A percentile compares a stretch with the other conserved stretches of the same genome.
Evolutionary conservation across 441 rosid genomes (phyloP).

Genomic region (Oxalis stricta): DNA sequence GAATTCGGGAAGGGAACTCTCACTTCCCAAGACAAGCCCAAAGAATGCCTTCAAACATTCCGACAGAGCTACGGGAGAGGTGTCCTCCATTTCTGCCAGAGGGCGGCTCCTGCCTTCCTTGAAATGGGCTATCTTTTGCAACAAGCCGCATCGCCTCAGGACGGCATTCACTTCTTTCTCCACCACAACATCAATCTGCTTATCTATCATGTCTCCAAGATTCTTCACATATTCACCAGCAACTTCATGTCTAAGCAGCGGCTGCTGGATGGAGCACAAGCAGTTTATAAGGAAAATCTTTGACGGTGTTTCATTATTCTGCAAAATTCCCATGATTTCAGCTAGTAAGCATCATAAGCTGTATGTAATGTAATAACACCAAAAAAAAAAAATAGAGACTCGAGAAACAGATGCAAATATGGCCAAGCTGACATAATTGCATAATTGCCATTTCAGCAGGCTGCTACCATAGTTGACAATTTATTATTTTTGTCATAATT

Average conservation of each 20-base stretch:
- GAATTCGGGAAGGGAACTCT: constrained; percentile 76
- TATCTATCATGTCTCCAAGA: constrained; percentile 58
- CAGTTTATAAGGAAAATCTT: constrained; percentile 93
- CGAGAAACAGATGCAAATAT: too few relatives aligned
- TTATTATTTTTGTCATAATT: too few relatives aligned
- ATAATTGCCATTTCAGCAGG: too few relatives aligned
- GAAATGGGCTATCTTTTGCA: constrained; percentile 58
- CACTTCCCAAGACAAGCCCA: constrained; percentile 76
- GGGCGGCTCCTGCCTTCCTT: constrained; percentile 9
- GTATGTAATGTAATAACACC: too few relatives aligned
- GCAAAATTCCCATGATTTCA: constrained; percentile 16
- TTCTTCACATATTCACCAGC: constrained; percentile 65
- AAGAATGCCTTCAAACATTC: constrained; percentile 79
- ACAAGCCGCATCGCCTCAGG: constrained; percentile 56
- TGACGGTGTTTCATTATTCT: constrained; percentile 73
- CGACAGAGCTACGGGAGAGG: constrained; percentile 45
- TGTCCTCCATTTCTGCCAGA: constrained; percentile 55
- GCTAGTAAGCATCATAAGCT: not conserved
- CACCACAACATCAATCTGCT: constrained; percentile 48
- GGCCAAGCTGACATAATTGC: too few relatives aligned
- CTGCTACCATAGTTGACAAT: too few relatives aligned
- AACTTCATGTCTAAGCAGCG: constrained; percentile 53
- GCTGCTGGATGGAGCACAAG: constrained; percentile 76
- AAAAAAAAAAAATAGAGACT: too few relatives aligned
- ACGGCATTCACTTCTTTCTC: constrained; percentile 78